Conservation (phyloP, 768 basidiomycete species). For the Dictyophora rubrovolvata region DNA sequence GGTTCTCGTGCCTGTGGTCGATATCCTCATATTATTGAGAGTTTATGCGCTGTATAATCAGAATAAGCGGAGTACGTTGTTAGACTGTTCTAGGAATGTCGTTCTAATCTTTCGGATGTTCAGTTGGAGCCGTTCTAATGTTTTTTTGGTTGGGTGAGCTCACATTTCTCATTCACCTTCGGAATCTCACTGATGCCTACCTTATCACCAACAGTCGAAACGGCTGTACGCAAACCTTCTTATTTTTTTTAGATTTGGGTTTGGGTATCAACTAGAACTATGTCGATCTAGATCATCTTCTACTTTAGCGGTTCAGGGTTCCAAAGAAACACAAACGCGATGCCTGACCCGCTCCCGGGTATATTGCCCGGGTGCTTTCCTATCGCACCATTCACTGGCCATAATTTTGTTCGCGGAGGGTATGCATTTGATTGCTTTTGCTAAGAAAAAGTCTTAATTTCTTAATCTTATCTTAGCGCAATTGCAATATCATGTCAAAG, state of each 20-base stretch:
- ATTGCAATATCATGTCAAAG: neutral
- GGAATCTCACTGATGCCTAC: neutral
- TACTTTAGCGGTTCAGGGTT: neutral
- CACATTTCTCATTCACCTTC: neutral
- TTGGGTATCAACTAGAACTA: neutral
- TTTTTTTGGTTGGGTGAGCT: neutral
- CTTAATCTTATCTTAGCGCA: neutral
- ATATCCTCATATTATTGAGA: neutral
- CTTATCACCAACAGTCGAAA: neutral
- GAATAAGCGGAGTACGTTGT: neutral
- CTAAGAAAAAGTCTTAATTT: neutral
- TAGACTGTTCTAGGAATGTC: no score
- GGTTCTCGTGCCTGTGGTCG: neutral
- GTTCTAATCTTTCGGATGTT: neutral
- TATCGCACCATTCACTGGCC: neutral
- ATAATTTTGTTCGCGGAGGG: neutral
- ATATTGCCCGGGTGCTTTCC: neutral
- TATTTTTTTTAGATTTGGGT: neutral
- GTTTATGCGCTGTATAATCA: neutral
- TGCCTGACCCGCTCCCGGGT: neutral
- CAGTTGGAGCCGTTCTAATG: neutral
- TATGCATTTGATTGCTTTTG: neutral
- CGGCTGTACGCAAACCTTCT: neutral
- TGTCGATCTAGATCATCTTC: neutral
- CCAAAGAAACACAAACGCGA: neutral